Conservation (phyloP, 495 filamentous ascomycete genomes). For the Neurospora cerealis region DNA sequence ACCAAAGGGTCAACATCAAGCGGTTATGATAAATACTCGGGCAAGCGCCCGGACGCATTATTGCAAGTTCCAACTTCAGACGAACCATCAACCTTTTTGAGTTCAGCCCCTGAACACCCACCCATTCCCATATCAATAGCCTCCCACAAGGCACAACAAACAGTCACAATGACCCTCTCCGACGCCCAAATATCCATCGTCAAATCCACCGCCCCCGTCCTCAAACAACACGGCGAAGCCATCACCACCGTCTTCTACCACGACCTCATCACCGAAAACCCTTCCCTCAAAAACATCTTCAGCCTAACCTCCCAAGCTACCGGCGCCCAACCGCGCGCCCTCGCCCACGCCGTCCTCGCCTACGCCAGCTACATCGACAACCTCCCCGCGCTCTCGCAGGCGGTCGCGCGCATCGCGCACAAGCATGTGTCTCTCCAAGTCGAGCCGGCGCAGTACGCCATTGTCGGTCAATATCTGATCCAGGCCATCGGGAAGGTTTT, state of each 20-base stretch:
- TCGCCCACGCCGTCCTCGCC: conserved; percentile 56
- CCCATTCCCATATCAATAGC: not conserved
- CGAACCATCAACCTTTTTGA: not conserved
- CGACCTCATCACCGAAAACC: conserved; percentile 52
- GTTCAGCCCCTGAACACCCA: not conserved
- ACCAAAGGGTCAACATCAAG: no score
- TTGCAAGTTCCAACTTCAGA: not conserved
- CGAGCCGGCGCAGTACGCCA: conserved; percentile 54
- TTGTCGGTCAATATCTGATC: conserved; percentile 59
- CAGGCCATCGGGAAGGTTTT: conserved; percentile 58
- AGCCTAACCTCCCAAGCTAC: conserved; percentile 54
- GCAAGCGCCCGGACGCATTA: not conserved
- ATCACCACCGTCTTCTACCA: conserved; percentile 63
- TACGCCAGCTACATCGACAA: conserved; percentile 67
- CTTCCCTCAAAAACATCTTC: conserved; percentile 56
- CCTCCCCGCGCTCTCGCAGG: conserved; percentile 46
- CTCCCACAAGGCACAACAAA: not conserved
- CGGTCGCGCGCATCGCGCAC: conserved; percentile 63
- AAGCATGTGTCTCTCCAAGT: conserved; percentile 68
- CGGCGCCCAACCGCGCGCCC: conserved; percentile 53
- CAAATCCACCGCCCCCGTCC: conserved; percentile 51
- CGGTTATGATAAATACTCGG: conserved; percentile 4
- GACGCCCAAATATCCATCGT: conserved; percentile 39
- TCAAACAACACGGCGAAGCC: conserved; percentile 52
- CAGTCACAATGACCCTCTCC: conserved; percentile 21